phyloP scores from a whole-genome alignment of 2,329 filamentous ascomycete species.

The Furcasterigmium sp. region DNA sequence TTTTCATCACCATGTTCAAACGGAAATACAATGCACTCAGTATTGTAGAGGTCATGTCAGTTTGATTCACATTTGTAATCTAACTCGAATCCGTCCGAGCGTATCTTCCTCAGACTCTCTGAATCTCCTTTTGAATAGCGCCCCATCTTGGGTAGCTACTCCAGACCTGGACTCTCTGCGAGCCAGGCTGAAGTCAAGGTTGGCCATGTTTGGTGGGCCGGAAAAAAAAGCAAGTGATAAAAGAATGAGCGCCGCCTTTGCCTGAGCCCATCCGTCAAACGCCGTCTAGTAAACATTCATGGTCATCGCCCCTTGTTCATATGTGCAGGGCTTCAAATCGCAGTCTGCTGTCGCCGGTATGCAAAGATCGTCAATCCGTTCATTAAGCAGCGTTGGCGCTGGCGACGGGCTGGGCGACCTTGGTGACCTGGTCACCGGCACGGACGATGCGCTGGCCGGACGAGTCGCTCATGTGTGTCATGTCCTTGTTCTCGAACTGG shows the following conservation, averaged over 20 bases:
- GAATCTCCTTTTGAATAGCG: no score
- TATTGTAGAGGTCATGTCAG: no score
- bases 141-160: no score
- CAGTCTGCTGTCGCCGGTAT: no score
- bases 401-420: constrained; percentile 71
- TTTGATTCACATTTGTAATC: no score
- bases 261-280: neutral
- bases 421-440: constrained; percentile 80
- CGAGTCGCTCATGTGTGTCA: constrained; percentile 74
- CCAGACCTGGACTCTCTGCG: no score
- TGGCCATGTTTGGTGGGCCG: neutral
- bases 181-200: neutral
- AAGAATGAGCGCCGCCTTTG: neutral
- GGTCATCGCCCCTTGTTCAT: neutral
- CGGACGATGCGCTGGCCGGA: constrained; percentile 78
- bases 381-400: constrained; percentile 76
- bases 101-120: no score
- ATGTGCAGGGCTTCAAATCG: no score
- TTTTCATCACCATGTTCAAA: no score
- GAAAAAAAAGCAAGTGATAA: neutral
- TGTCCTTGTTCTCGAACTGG: constrained; percentile 78
- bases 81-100: no score
- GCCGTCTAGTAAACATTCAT: neutral
- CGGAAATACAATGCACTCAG: no score
- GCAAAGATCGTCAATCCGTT: neutral